Evolutionary conservation across 208 protist species (phyloP).

Genomic region (Crithidia acanthocephali): DNA sequence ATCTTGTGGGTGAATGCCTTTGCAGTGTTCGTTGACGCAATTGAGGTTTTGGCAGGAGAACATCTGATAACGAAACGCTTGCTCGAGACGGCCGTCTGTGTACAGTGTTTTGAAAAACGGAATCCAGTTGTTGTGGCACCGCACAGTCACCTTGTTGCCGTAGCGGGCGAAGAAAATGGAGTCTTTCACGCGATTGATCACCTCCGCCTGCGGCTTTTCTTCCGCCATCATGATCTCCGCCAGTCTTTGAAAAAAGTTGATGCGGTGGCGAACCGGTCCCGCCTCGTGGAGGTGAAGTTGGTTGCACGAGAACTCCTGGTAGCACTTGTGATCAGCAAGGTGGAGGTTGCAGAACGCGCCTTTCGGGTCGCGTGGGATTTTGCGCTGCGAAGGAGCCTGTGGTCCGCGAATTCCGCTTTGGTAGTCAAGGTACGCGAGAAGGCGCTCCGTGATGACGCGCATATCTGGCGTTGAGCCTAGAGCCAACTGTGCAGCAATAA

Average conservation of each 20-base stretch:
- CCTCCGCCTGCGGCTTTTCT: constrained; percentile 46
- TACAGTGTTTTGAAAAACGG: constrained; percentile 91
- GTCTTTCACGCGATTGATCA: constrained; percentile 79
- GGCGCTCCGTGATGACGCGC: constrained; percentile 48
- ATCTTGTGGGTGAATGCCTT: constrained; percentile 82
- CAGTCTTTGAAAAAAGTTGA: constrained; percentile 77
- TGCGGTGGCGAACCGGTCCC: constrained; percentile 76
- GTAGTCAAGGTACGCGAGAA: constrained; percentile 73
- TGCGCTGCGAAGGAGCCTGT: constrained; percentile 84
- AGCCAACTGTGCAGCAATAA: constrained; percentile 47
- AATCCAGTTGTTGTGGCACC: constrained; percentile 79
- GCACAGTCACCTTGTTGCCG: constrained; percentile 89
- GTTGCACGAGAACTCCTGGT: constrained; percentile 90
- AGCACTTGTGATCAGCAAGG: constrained; percentile 87
- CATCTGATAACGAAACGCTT: constrained; percentile 75
- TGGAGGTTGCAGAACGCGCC: constrained; percentile 91
- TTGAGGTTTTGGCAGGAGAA: constrained; percentile 60
- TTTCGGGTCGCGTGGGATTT: constrained; percentile 81
- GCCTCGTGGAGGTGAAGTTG: constrained; percentile 87
- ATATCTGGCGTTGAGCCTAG: constrained; percentile 34
- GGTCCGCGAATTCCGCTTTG: constrained; percentile 80
- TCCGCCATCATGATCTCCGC: constrained; percentile 74
- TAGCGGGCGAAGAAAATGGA: constrained; percentile 89
- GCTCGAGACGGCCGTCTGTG: constrained; percentile 80
- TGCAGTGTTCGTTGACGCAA: constrained; percentile 78